phyloP scores from a whole-genome alignment of 176 grass and related monocot species.

The Alopecurus myosuroides region DNA sequence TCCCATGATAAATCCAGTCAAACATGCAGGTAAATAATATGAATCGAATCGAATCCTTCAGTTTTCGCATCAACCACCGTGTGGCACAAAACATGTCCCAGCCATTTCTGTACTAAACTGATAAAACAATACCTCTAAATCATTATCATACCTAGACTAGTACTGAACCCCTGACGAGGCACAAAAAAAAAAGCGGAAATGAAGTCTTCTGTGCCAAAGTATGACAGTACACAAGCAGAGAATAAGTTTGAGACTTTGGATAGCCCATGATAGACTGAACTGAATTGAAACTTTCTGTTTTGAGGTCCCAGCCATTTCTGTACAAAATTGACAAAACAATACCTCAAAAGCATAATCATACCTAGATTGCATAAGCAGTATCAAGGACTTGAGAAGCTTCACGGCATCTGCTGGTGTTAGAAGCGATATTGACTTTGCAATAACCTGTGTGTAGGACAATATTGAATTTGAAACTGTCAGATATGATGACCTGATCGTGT shows the following conservation, averaged over 20 bases:
- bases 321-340: not conserved
- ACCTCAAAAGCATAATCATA: not conserved
- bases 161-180: no score
- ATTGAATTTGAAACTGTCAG: not conserved
- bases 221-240: not conserved
- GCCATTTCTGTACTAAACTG: no score
- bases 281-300: not conserved
- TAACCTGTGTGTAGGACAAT: slow-evolving; percentile 39
- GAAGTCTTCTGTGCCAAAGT: no score
- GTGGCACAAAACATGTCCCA: no score
- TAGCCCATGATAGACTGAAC: not conserved
- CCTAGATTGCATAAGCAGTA: slow-evolving; percentile 48
- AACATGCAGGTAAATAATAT: no score
- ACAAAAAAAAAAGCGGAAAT: no score
- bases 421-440: slow-evolving; percentile 51
- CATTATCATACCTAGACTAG: no score
- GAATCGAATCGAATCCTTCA: no score
- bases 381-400: slow-evolving; percentile 50
- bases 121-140: no score
- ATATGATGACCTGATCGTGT: not conserved
- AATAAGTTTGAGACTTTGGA: not conserved
- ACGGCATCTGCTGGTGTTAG: slow-evolving; percentile 51
- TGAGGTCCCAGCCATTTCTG: not conserved
- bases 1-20: no score
- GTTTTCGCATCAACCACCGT: no score